Conservation (phyloP, 1,284 basidiomycete genomes). For the Leccinum glutinopallens region DNA sequence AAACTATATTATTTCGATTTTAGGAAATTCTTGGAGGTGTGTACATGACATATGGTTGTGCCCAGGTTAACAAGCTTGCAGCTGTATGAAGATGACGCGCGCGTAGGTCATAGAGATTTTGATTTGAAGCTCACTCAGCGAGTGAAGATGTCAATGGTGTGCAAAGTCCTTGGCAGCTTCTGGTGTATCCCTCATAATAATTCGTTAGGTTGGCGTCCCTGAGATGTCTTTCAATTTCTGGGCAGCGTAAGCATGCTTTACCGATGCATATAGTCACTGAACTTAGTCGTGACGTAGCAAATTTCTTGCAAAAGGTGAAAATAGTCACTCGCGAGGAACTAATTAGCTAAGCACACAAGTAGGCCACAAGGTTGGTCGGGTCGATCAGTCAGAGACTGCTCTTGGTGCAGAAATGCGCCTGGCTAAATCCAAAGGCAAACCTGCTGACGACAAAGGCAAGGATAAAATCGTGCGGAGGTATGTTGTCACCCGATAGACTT, state of each 20-base stretch:
- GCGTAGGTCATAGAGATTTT: conserved; percentile 88
- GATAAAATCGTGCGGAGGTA: conserved; percentile 84
- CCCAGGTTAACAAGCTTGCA: conserved; percentile 42
- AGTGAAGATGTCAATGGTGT: conserved; percentile 98
- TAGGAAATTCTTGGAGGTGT: conserved; percentile 74
- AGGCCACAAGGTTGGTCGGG: conserved; percentile 96
- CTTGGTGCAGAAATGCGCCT: conserved; percentile 81
- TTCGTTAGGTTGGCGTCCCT: conserved; percentile 85
- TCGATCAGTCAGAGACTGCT: conserved; percentile 96
- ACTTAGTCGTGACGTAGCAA: conserved; percentile 47
- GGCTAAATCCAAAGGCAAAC: conserved; percentile 70
- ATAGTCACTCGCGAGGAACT: not conserved
- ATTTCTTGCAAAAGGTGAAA: conserved; percentile 75
- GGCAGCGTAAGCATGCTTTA: conserved; percentile 67
- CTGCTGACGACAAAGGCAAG: conserved; percentile 48
- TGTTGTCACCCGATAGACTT: conserved; percentile 11
- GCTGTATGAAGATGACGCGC: conserved; percentile 95
- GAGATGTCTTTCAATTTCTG: conserved; percentile 93
- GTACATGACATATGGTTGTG: conserved; percentile 2
- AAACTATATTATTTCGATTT: not conserved
- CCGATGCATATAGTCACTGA: conserved; percentile 11
- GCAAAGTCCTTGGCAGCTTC: conserved; percentile 16
- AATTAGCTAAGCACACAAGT: conserved; percentile 16
- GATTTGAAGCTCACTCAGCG: conserved; percentile 89
- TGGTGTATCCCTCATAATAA: conserved; percentile 11